Evolutionary conservation across 2,329 filamentous ascomycete species (phyloP).

Genomic region (Chaetomiaceae sp.): DNA sequence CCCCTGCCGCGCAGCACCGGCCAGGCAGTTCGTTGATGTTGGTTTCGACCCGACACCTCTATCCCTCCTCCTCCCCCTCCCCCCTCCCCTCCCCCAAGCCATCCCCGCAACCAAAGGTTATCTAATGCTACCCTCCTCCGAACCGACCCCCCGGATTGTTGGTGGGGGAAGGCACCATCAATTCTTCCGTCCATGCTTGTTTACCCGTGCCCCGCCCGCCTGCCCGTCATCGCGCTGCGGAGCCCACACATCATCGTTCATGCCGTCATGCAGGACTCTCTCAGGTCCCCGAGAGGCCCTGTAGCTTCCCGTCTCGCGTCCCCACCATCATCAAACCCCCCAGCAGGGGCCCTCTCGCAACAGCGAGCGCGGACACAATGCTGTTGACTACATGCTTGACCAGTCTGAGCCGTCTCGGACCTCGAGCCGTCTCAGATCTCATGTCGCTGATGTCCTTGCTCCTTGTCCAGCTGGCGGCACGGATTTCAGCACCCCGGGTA

Average conservation of each 20-base stretch:
- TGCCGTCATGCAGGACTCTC: conserved; percentile 16
- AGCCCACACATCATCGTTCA: conserved; percentile 1
- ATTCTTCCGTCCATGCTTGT: conserved; percentile 1
- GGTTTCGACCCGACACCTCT: no score
- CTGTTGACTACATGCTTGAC: no score
- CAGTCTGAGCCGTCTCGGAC: no score
- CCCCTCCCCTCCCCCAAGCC: neutral
- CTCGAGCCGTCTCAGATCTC: no score
- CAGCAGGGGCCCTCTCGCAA: conserved; percentile 2
- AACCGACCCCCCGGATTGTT: neutral
- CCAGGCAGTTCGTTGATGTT: no score
- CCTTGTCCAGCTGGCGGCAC: no score
- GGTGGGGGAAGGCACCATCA: neutral
- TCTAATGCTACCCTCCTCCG: neutral
- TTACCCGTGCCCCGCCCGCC: conserved; percentile 12
- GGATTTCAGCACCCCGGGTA: no score
- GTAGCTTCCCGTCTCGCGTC: conserved; percentile 17
- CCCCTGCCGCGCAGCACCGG: no score
- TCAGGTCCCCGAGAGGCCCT: conserved; percentile 1
- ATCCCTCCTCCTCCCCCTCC: no score
- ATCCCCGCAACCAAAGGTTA: neutral
- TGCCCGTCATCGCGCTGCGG: conserved; percentile 4
- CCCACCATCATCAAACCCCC: neutral
- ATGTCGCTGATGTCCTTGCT: no score
- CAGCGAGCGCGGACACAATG: conserved; percentile 1